Base-by-base conservation (phyloP, 192 early-diverging fungal genomes). In the Linnemannia zychae region DNA sequence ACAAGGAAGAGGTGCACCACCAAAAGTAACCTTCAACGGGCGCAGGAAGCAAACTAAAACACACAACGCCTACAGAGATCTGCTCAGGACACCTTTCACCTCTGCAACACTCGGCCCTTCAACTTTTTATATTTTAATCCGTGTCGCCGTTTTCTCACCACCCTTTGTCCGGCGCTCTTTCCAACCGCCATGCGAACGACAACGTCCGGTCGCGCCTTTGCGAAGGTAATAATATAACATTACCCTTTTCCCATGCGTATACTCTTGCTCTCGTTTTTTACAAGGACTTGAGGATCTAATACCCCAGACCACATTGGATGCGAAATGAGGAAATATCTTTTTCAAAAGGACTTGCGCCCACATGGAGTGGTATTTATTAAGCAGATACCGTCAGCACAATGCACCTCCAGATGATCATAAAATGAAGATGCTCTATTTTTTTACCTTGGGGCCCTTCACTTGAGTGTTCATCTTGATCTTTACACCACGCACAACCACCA, bases 181-280 rank as follows among this genome's bases (percentile, higher is more conserved):
- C 7, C 70, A 15, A 69, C 80, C 46, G 90, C 87, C 87, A 90
- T 92, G 90, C 91, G 89, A 67, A 90, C 90, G 15, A 92, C 90
- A 20, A 89, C 87, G 24, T 89, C 89, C 12, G 92, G 92, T 31
- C 80, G 92, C 69, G 90, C 92, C 57, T 92, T 91, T 87, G 84
- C 87, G 16, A 92, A 91, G 92, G 92, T 90, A 86, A 72, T 57
- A n/a, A 1, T 22, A 63, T 31, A 63, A 12, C 3, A 31, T n/a
- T 63, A 3, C 40, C 40, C 40, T n/a, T n/a, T n/a, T n/a, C n/a
- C n/a, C 52, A 52, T 57, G 12, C 57, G 15, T 28, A 0, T 12
- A 63, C 28, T n/a, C 57, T 31, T 15, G 24, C 24, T 60, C 28
- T 24, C 28, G 3, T 13, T 22, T 63, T 63, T 6, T 9, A 11